Base-by-base conservation (phyloP, 2,329 filamentous ascomycete species). In the Rhinocladiella similis region DNA sequence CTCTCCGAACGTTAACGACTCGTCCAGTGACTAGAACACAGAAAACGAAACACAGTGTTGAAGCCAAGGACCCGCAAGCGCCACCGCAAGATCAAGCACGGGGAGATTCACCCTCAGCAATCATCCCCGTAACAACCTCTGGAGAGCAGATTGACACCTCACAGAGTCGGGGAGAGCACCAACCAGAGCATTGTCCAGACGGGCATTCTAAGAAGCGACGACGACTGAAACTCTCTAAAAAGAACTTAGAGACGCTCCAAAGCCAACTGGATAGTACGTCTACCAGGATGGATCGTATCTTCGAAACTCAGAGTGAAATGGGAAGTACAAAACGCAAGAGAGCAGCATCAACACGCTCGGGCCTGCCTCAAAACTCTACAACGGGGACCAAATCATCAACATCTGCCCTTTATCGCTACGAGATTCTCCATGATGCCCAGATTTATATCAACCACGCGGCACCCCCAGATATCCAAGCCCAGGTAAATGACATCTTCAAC, bases 11-110 rank as follows among this genome's bases (percentile, higher is more conserved):
- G 47, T 39, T 39, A 33, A 39, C n/a, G 27, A 16, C n/a, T 33
- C 29, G 47, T 25, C 33, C 33, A 50, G 47, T 50, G 47, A 50
- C 47, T 18, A 36, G 47, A 50, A 18, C 47, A n/a, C 33, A 38
- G 47, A 39, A 33, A 10, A 50, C 2, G 47, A 50, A 50, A 22
- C 29, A 35, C 47, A 22, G 36, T 38, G 18, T 27, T 39, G 29
- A 50, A 50, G 19, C 29, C 47, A 25, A 50, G 33, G 3, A 4
- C n/a, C n/a, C n/a, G n/a, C n/a, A n/a, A n/a, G n/a, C n/a, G n/a
- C n/a, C n/a, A n/a, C 29, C 29, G 29, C 29, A 35, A 35, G 29
- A 35, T 6, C 29, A 14, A 35, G 7, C 29, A 35, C 29, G 29
- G 29, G 14, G 29, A 35, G 29, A 35, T 35, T 35, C 29, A 35